Percentiles rank a stretch among this genome's conserved stretches.
Conservation (phyloP, 257 asterid species). For the Nicotiana otophora region DNA sequence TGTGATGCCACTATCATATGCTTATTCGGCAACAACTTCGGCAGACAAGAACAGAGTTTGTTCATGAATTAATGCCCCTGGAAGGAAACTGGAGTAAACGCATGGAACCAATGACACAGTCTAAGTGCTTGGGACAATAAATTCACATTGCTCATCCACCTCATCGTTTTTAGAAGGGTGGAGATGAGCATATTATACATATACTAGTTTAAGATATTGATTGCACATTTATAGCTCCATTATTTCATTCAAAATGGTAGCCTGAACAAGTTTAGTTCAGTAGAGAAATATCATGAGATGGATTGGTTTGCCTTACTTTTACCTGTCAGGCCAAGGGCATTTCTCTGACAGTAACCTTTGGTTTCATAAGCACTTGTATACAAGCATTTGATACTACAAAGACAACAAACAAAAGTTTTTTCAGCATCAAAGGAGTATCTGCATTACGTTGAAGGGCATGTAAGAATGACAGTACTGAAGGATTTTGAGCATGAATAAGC, state of each 20-base stretch:
- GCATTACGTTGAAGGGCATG: not conserved
- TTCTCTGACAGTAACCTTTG: not conserved
- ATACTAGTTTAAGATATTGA: not conserved
- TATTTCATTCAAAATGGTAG: not conserved
- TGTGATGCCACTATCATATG: not conserved
- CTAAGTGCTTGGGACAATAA: not conserved
- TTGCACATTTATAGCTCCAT: not conserved
- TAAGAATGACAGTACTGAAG: not conserved
- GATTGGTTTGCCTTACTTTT: not conserved
- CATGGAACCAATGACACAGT: not conserved
- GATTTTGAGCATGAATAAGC: not conserved
- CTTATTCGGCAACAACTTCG: not conserved
- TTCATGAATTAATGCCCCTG: not conserved
- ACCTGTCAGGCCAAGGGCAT: not conserved
- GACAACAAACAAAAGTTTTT: not conserved
- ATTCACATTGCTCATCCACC: not conserved
- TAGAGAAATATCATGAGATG: not conserved
- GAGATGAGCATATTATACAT: not conserved
- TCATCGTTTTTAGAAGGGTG: not conserved
- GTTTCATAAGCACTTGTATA: not conserved
- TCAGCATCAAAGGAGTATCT: not conserved
- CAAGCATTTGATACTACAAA: not conserved
- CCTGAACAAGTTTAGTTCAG: not conserved
- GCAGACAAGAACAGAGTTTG: not conserved
- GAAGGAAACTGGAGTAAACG: not conserved